phyloP scores from a whole-genome alignment of 495 filamentous ascomycete species.

The Penicillium nucicola region DNA sequence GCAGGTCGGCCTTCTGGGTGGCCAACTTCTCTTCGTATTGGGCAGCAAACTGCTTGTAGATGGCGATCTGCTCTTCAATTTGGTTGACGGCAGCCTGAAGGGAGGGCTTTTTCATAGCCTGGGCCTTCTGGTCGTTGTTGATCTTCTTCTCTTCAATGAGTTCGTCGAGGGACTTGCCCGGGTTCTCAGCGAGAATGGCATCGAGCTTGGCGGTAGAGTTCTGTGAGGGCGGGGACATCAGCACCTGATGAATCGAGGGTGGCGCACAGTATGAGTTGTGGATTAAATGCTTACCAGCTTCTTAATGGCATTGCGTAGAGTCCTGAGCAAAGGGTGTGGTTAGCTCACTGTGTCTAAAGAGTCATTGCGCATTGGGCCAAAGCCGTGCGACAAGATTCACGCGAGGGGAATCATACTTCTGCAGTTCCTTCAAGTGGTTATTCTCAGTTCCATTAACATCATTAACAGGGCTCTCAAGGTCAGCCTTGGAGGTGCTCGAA shows the following conservation, averaged over 20 bases:
- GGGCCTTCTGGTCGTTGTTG: conserved; percentile 87
- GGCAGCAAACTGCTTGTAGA: conserved; percentile 78
- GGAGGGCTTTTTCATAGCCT: conserved; percentile 84
- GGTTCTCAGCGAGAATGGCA: conserved; percentile 71
- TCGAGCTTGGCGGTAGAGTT: conserved; percentile 77
- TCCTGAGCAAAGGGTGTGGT: conserved; percentile 47
- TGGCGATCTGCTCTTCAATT: conserved; percentile 77
- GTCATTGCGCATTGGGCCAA: not conserved
- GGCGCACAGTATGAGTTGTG: not conserved
- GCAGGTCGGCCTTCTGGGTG: conserved; percentile 68
- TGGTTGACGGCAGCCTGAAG: conserved; percentile 72
- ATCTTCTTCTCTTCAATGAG: conserved; percentile 79
- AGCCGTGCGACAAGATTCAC: not conserved
- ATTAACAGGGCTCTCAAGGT: conserved; percentile 37
- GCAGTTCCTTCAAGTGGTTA: conserved; percentile 76
- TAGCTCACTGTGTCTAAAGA: conserved; percentile 1
- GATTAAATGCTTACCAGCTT: conserved; percentile 65
- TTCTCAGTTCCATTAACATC: conserved; percentile 62
- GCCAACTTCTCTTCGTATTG: conserved; percentile 67
- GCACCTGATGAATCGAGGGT: not conserved
- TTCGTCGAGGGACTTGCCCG: conserved; percentile 74
- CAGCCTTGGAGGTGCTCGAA: conserved; percentile 29
- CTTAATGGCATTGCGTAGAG: conserved; percentile 81
- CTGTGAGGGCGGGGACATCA: conserved; percentile 38
- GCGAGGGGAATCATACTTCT: conserved; percentile 60